Conservation (phyloP, 495 filamentous ascomycete genomes). For the Neurospora sp. region DNA sequence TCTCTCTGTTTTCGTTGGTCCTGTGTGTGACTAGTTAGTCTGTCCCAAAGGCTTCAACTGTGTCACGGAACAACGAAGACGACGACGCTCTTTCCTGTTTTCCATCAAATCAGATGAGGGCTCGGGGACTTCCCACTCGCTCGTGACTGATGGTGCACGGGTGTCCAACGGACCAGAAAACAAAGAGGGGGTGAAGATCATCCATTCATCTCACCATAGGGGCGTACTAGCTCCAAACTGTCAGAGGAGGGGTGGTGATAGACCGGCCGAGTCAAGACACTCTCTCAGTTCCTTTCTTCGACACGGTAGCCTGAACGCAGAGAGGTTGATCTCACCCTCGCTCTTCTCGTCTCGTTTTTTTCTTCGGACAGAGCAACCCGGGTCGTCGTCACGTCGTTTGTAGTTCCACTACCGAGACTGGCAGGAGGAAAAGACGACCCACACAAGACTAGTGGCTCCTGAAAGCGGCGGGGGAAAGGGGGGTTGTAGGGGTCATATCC, state of each 20-base stretch:
- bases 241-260: neutral
- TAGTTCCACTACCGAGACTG: neutral
- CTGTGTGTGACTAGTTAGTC: neutral
- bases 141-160: neutral
- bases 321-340: neutral
- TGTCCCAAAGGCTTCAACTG: neutral
- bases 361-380: neutral
- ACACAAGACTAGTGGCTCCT: neutral
- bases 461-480: neutral
- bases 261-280: neutral
- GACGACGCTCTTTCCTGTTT: neutral
- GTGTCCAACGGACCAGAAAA: neutral
- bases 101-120: neutral
- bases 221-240: neutral
- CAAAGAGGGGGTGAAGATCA: neutral
- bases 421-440: neutral
- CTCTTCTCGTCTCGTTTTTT: neutral
- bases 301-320: neutral
- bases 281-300: neutral
- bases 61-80: neutral
- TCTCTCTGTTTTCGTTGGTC: neutral
- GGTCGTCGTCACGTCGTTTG: neutral
- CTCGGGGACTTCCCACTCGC: neutral
- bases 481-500: neutral
- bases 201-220: neutral